Base-by-base conservation (phyloP, 2,329 filamentous ascomycete genomes). In the Aspergillus versicolor region DNA sequence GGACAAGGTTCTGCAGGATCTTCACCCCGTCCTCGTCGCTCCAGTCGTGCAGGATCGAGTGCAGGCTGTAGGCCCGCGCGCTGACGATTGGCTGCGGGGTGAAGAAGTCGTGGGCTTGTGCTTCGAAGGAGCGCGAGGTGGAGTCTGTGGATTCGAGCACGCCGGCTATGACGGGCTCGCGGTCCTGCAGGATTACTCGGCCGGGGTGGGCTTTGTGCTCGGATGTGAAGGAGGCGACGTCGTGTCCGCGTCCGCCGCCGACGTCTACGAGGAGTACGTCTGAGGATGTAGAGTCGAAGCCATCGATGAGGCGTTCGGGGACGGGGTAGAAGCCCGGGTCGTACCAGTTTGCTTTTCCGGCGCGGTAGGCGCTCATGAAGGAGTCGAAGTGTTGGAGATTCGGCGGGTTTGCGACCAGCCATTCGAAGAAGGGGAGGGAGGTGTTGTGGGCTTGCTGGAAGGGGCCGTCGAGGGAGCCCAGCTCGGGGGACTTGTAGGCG, bases 91-190 rank as follows among this genome's bases (percentile, higher is more conserved):
- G 78, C 58, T 82, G 77, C 40, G 75, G 70, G 0, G 71, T 77
- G 54, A 75, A 75, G 57, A 82, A 81, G 61, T 82, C 75, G 54
- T 82, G 73, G 1, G 65, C 65, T 68, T 80, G 72, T 4, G 65
- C 24, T 57, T 66, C 56, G n/a, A 70, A 64, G 9, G 60, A 47
- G 7, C 52, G 44, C 22, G 58, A 38, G 4, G 57, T 21, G 38
- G 46, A 40, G 3, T 60, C 15, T 3, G 40, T n/a, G 2, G 47
- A 12, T 24, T 48, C 56, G 1, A 65, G 62, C 68, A 80, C 73
- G 4, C 62, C 17, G 56, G 64, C 54, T 15, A 70, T 66, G 61
- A 65, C 22, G 74, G 57, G 61, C 43, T 56, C 48, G 9, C 57
- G 48, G 48, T 59, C 57, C n/a, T 56, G 57, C 6, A 56, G 43